Percentiles rank a stretch among this genome's conserved stretches.
Evolutionary conservation across 2,329 filamentous ascomycete genomes (phyloP).

Genomic region (Endoconidiophora laricicola): DNA sequence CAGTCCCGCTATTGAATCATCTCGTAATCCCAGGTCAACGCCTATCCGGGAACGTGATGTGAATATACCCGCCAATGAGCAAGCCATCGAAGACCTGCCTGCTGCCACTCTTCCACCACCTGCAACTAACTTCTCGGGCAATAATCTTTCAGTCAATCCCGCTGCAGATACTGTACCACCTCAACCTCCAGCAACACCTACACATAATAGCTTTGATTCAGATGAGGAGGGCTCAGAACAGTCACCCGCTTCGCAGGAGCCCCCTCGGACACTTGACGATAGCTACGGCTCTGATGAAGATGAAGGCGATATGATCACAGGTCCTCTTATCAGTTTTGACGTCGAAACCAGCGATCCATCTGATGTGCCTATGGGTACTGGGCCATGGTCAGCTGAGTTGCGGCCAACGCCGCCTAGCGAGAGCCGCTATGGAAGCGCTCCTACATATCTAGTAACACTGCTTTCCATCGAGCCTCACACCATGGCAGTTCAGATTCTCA

Average conservation of each 20-base stretch:
- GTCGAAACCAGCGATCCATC: slow-evolving; percentile 39
- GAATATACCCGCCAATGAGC: no score
- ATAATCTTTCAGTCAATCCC: no score
- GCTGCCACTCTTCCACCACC: no score
- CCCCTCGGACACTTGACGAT: slow-evolving; percentile 22
- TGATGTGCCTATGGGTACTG: slow-evolving; percentile 29
- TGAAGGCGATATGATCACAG: slow-evolving; percentile 35
- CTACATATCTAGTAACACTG: slow-evolving; percentile 28
- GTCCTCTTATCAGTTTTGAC: slow-evolving; percentile 44
- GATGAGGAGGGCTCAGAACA: no score
- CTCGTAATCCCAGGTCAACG: background rate
- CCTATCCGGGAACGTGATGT: no score
- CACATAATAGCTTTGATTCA: no score
- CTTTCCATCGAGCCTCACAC: slow-evolving; percentile 33
- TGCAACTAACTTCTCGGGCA: no score
- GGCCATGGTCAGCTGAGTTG: slow-evolving; percentile 40
- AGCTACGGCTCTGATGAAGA: slow-evolving; percentile 41
- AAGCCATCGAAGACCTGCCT: no score
- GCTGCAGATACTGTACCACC: no score
- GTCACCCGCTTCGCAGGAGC: slow-evolving; percentile 2
- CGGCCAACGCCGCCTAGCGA: slow-evolving; percentile 28
- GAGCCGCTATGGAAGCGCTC: slow-evolving; percentile 19
- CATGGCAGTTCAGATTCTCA: slow-evolving; percentile 31
- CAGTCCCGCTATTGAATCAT: background rate
- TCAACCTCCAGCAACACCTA: no score